Evolutionary conservation across 139 green algal species (phyloP).

Genomic region (Volvox africanus): DNA sequence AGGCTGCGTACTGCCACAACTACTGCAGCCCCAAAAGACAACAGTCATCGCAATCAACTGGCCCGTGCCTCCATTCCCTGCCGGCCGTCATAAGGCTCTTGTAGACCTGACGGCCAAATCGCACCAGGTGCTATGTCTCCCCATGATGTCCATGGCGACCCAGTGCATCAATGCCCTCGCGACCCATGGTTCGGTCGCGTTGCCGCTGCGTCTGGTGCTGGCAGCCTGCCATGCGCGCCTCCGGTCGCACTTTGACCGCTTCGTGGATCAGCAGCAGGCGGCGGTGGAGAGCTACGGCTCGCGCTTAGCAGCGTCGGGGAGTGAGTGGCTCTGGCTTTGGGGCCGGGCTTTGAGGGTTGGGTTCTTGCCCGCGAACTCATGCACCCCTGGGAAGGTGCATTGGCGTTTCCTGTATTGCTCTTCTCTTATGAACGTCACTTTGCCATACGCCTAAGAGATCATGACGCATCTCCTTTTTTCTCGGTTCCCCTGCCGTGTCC

Average conservation of each 20-base stretch:
- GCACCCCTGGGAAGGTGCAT: too few relatives aligned
- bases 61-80: not conserved
- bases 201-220: constrained; percentile 18
- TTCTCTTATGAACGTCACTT: too few relatives aligned
- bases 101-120: constrained; percentile 46
- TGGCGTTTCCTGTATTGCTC: too few relatives aligned
- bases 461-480: too few relatives aligned
- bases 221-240: constrained; percentile 40
- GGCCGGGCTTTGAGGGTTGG: too few relatives aligned
- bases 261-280: constrained; percentile 29
- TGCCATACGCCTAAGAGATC: too few relatives aligned
- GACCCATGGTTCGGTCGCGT: constrained; percentile 8
- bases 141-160: constrained; percentile 48
- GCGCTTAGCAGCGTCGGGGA: not conserved
- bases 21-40: too few relatives aligned
- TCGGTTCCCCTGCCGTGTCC: too few relatives aligned
- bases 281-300: constrained; percentile 50
- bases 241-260: constrained; percentile 5
- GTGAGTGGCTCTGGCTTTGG: not conserved
- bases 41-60: too few relatives aligned
- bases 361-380: too few relatives aligned
- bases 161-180: constrained; percentile 11
- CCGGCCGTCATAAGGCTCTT: not conserved
- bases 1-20: too few relatives aligned
- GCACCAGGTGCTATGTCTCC: constrained; percentile 56